Evolutionary conservation across 768 basidiomycete species (phyloP).

Genomic region (Mycena venus): DNA sequence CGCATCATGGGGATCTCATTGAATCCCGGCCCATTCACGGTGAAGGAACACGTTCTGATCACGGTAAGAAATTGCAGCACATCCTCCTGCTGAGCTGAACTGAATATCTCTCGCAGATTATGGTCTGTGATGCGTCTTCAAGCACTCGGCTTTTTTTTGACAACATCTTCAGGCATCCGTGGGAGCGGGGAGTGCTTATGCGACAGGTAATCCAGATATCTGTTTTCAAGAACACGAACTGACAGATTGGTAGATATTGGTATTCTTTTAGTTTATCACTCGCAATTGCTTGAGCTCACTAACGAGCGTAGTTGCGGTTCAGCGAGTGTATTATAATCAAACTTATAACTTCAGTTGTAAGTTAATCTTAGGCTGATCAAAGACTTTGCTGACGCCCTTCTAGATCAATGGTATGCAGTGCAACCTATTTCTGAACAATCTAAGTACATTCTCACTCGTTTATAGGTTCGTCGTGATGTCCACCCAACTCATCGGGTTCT

Average conservation of each 20-base stretch:
- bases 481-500: slow-evolving; percentile 86
- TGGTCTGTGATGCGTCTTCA: slow-evolving; percentile 8
- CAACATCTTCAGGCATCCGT: slow-evolving; percentile 34
- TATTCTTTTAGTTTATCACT: neutral
- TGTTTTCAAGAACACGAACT: neutral
- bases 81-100: neutral
- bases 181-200: slow-evolving; percentile 36
- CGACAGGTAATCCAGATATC: slow-evolving; percentile 9
- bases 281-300: neutral
- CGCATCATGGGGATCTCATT: slow-evolving; percentile 64
- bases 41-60: slow-evolving; percentile 72
- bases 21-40: slow-evolving; percentile 79
- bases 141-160: neutral
- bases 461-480: slow-evolving; percentile 76
- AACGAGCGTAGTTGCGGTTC: slow-evolving; percentile 79
- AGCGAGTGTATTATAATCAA: slow-evolving; percentile 79
- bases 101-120: slow-evolving; percentile 13
- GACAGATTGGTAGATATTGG: slow-evolving; percentile 11
- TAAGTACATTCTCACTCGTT: neutral
- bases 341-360: slow-evolving; percentile 69
- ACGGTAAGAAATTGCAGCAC: slow-evolving; percentile 50
- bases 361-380: slow-evolving; percentile 35
- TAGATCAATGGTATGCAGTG: slow-evolving; percentile 70
- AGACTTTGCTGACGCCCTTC: slow-evolving; percentile 13
- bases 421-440: too few relatives aligned